These are phyloP conservation scores for Thalassiosira gravida DNA, from an alignment of 352 stramenopile species.

Conservation along the genomic window DNA sequence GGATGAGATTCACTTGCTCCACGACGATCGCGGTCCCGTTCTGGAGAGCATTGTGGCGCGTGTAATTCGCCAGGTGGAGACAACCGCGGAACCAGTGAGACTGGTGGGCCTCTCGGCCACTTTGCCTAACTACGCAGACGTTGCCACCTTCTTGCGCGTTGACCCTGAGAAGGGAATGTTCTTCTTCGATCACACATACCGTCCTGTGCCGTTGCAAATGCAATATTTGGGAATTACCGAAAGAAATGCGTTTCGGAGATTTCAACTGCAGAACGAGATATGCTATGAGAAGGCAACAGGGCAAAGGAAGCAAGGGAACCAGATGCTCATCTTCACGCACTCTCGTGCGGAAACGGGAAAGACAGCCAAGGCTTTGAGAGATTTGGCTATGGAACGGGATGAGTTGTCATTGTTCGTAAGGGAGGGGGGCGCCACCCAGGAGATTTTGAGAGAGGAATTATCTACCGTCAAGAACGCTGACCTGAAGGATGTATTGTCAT, in stretches of 20 bases:
- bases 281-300: conserved; percentile 98
- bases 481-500: conserved; percentile 97
- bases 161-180: conserved; percentile 97
- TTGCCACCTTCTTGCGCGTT: conserved; percentile 97
- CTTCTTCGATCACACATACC: conserved; percentile 99
- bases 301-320: conserved; percentile 92
- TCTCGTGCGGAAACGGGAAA: conserved; percentile 96
- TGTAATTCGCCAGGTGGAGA: conserved; percentile 97
- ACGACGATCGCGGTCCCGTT: conserved; percentile 97
- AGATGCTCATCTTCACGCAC: conserved; percentile 99
- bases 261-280: conserved; percentile 99
- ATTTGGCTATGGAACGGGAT: conserved; percentile 95
- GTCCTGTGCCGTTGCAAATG: conserved; percentile 97
- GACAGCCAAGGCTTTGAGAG: conserved; percentile 94
- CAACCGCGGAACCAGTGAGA: conserved; percentile 94
- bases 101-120: conserved; percentile 97
- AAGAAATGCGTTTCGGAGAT: conserved; percentile 98
- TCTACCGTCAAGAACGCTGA: conserved; percentile 93
- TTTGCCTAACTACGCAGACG: conserved; percentile 98
- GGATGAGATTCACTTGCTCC: conserved; percentile 99
- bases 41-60: conserved; percentile 96
- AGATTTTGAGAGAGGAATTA: conserved; percentile 93
- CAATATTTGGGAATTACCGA: conserved; percentile 99
- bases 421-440: conserved; percentile 86
- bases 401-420: conserved; percentile 92